Conservation (phyloP, 129 eudicot species). For the Sambucus nigra region DNA sequence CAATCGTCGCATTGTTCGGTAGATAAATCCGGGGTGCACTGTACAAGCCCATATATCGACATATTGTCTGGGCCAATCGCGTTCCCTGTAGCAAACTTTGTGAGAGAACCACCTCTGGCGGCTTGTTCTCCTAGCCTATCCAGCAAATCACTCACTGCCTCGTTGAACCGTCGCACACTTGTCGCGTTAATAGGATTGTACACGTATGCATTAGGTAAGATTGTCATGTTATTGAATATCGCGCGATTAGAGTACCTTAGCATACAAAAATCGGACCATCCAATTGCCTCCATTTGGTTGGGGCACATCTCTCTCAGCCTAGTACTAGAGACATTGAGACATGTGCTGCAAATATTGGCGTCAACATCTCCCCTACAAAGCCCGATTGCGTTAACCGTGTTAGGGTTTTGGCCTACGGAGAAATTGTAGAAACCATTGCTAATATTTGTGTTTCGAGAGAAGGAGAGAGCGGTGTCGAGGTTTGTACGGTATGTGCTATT, state of each 20-base stretch:
- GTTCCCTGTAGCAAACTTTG: conserved; percentile 15
- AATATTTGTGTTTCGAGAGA: conserved; percentile 12
- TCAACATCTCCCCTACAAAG: conserved; percentile 30
- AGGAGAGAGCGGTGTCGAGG: conserved; percentile 22
- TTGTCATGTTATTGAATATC: background rate
- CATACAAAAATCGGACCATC: conserved; percentile 25
- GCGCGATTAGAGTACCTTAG: conserved; percentile 16
- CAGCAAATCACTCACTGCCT: conserved; percentile 10
- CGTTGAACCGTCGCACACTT: background rate
- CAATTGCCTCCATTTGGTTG: conserved; percentile 15
- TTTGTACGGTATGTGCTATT: conserved; percentile 26
- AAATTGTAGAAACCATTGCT: conserved; percentile 20
- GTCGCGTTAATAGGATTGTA: background rate
- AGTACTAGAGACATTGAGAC: conserved; percentile 7
- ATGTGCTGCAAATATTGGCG: conserved; percentile 8
- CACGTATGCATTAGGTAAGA: background rate
- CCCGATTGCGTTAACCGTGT: conserved; percentile 19
- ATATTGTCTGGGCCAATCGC: background rate
- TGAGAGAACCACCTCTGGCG: conserved; percentile 1
- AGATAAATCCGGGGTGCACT: conserved; percentile 25
- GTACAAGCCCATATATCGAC: conserved; percentile 13
- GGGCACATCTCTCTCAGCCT: conserved; percentile 16
- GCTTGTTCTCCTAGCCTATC: conserved; percentile 4
- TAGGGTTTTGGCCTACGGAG: conserved; percentile 16
- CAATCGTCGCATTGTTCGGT: conserved; percentile 15